Base-by-base conservation (phyloP, 495 filamentous ascomycete genomes). In the Umbilicaria muhlenbergii region DNA sequence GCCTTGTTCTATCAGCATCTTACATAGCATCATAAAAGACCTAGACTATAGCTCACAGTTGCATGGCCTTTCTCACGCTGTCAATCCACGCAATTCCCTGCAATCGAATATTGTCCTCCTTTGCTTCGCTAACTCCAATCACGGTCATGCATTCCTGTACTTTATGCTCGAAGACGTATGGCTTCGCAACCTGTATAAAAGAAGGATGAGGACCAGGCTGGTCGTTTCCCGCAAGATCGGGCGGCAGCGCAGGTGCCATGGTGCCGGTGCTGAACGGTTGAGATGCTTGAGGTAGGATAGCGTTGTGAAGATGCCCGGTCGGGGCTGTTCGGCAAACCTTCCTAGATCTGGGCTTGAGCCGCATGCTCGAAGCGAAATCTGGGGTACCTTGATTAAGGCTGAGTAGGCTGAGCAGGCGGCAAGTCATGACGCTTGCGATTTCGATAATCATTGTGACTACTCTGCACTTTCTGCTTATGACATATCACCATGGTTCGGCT, bases 1-100 rank as follows among this genome's bases (percentile, higher is more conserved):
- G 87, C 24, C 78, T 81, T 43, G 10, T 24, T 51, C 47, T 19
- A 48, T 53, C 3, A 46, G 43, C 39, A 28, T n/a, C 12, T 15
- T 5, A 19, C 38, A 16, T 11, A 44, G 18, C 21, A 50, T 47
- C 3, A 39, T 19, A 38, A 34, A 51, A 1, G 18, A 28, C 15
- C 14, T 3, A 46, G 44, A 34, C 24, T 32, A 32, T 44, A 57
- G 65, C 73, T 48, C 67, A 88, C 79, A 94, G 63, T 44, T 77
- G 74, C 31, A 94, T 63, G 32, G 66, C 69, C 47, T 73, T 74
- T 18, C 86, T 71, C 11, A 87, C 80, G 53, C 71, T 78, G 55
- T 89, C 83, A 39, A 94, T 83, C 73, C 84, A 81, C 6, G 79
- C 68, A 0, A 92, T 76, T 32, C 86, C 86, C 48, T 82, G 78